Base-by-base conservation (phyloP, 2,329 filamentous ascomycete genomes). In the Lecanicillium sp. region DNA sequence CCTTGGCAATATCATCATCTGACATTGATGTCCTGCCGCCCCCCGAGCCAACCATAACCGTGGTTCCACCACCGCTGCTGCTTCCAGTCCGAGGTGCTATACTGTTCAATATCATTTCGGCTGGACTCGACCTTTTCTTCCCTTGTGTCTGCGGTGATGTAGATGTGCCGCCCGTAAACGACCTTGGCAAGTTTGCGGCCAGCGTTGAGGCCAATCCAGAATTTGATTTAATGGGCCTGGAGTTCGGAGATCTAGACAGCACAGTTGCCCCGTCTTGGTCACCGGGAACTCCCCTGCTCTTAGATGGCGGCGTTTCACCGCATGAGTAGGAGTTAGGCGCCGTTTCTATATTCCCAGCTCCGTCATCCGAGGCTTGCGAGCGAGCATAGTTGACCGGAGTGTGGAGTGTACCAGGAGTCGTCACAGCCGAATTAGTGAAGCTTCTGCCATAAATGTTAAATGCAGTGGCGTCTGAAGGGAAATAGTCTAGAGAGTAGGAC, bases 401-500 rank as follows among this genome's bases (percentile, higher is more conserved):
- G 49, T 78, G 73, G 15, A 73, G 63, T n/a, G 73, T 73, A 52
- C 75, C 74, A 0, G 79, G 77, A 1, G 79, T 83, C 3, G 77
- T 78, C 15, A 74, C 66, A 11, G 64, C 74, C 2, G 79, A 83
- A 52, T 73, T 74, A 12, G 68, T 70, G 33, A 75, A 73, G 48
- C 74, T 80, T 50, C 69, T 73, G 43, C 70, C 68, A 53, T 74
- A 72, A 20, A 70, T 60, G 26, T 70, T 72, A 78, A 77, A 81
- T 11, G 74, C 64, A 1, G 72, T 71, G 2, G 71, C 72, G 51
- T 82, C 74, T 1, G 73, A 77, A 1, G 81, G 80, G 52, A 83
- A 83, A 56, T 85, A 85, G 50, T 84, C 79, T 2, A 85, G 65
- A 0, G 81, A 84, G 56, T 84, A 85, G 0, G 80, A 78, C 0